A percentile compares a stretch with the other conserved stretches of the same genome.
These are phyloP conservation scores for Backusella australiensis DNA, from an alignment of 192 early-diverging fungal species.

Conservation along the genomic window DNA sequence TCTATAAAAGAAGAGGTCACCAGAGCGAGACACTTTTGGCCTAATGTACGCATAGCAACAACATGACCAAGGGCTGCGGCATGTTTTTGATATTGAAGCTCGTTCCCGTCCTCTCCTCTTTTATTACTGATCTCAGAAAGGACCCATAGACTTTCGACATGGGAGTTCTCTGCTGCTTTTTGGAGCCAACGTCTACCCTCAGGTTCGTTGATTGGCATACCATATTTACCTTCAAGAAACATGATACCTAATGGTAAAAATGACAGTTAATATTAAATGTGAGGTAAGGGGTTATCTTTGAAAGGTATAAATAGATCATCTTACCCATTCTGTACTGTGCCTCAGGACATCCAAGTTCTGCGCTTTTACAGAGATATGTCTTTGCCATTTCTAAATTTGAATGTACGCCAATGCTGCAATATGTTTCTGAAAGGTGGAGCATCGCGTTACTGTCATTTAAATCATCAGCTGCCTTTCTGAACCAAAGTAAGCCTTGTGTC, in stretches of 20 bases:
- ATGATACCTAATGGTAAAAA: constrained; percentile 2
- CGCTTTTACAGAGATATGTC: constrained; percentile 14
- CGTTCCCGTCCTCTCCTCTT: background rate
- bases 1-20: background rate
- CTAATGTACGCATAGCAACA: constrained; percentile 19
- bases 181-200: constrained; percentile 19
- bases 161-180: background rate
- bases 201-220: constrained; percentile 6
- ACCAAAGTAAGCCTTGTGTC: constrained; percentile 30
- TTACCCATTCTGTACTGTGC: constrained; percentile 25
- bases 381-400: background rate
- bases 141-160: constrained; percentile 1
- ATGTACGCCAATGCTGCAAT: background rate
- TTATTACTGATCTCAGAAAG: background rate
- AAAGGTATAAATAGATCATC: background rate
- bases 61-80: constrained; percentile 19
- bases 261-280: background rate
- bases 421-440: constrained; percentile 15
- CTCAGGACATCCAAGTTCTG: constrained; percentile 18
- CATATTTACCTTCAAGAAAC: constrained; percentile 2
- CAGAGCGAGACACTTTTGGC: background rate
- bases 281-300: background rate
- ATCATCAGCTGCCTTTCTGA: constrained; percentile 24
- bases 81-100: constrained; percentile 2
- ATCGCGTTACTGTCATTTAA: constrained; percentile 21